Percentiles rank a stretch among this genome's conserved stretches.
phyloP scores from a whole-genome alignment of 441 rosid genomes.

The Euphorbia schlechtendalii region DNA sequence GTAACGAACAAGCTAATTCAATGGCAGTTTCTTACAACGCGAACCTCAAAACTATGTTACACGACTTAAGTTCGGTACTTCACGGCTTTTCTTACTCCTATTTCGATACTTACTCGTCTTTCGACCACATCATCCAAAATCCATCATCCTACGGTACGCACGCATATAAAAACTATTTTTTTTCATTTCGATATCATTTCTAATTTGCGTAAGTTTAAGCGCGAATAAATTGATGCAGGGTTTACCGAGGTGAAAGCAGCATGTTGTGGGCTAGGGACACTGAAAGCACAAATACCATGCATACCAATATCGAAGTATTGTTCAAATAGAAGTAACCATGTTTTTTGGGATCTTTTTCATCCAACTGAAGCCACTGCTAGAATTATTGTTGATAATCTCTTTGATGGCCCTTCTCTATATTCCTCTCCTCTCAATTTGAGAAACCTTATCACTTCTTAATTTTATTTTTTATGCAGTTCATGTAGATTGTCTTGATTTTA shows the following conservation, averaged over 20 bases:
- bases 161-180: no score
- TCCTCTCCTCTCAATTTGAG: constrained; percentile 27
- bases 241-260: constrained; percentile 36
- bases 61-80: constrained; percentile 23
- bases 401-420: constrained; percentile 27
- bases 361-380: constrained; percentile 30
- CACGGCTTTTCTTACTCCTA: constrained; percentile 25
- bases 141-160: constrained; percentile 28
- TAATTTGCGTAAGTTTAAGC: no score
- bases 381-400: constrained; percentile 24
- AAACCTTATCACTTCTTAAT: constrained; percentile 14
- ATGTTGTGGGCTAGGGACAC: constrained; percentile 37
- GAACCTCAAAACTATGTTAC: constrained; percentile 22
- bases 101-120: constrained; percentile 21
- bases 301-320: constrained; percentile 28
- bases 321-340: constrained; percentile 28
- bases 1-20: constrained; percentile 25
- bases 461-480: no score
- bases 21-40: constrained; percentile 21
- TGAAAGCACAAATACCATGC: constrained; percentile 30
- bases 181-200: no score
- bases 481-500: no score
- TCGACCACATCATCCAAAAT: constrained; percentile 18
- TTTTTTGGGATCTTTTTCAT: constrained; percentile 38
- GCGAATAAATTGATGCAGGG: constrained; percentile 27